Conservation (phyloP, 129 eudicot species). For the Centella asiatica region DNA sequence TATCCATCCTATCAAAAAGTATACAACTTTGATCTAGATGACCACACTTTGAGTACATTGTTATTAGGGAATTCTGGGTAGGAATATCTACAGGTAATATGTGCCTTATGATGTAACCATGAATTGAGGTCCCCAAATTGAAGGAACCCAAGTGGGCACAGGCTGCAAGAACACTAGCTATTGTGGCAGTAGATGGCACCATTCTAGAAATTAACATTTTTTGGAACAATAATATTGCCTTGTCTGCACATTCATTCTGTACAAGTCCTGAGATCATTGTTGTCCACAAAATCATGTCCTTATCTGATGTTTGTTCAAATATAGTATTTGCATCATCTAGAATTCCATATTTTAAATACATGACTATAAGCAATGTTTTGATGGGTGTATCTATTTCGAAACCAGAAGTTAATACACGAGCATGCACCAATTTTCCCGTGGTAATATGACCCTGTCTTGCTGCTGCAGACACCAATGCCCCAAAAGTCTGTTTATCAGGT, state of each 20-base stretch:
- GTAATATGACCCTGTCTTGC: constrained; percentile 26
- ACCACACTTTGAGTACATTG: constrained; percentile 77
- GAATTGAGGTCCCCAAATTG: constrained; percentile 51
- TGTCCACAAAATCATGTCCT: constrained; percentile 71
- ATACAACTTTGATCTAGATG: constrained; percentile 32
- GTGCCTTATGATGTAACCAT: constrained; percentile 56
- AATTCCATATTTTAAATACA: constrained; percentile 52
- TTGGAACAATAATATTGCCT: constrained; percentile 41
- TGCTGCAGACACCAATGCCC: constrained; percentile 44
- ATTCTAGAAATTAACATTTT: constrained; percentile 43
- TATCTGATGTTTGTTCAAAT: constrained; percentile 41
- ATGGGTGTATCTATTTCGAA: constrained; percentile 43
- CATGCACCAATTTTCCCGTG: constrained; percentile 61
- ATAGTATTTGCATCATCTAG: constrained; percentile 34
- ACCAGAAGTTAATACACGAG: constrained; percentile 45
- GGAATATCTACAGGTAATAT: constrained; percentile 41
- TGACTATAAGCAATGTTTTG: constrained; percentile 54
- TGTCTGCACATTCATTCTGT: constrained; percentile 53
- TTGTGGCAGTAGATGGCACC: constrained; percentile 48
- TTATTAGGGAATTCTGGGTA: constrained; percentile 69
- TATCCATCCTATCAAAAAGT: constrained; percentile 49
- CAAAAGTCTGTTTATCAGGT: constrained; percentile 75
- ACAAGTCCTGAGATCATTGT: constrained; percentile 90
- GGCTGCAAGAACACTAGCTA: constrained; percentile 72
- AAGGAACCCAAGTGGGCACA: constrained; percentile 54